phyloP scores from a whole-genome alignment of 2,329 filamentous ascomycete species.

The Teratosphaeria destructans region DNA sequence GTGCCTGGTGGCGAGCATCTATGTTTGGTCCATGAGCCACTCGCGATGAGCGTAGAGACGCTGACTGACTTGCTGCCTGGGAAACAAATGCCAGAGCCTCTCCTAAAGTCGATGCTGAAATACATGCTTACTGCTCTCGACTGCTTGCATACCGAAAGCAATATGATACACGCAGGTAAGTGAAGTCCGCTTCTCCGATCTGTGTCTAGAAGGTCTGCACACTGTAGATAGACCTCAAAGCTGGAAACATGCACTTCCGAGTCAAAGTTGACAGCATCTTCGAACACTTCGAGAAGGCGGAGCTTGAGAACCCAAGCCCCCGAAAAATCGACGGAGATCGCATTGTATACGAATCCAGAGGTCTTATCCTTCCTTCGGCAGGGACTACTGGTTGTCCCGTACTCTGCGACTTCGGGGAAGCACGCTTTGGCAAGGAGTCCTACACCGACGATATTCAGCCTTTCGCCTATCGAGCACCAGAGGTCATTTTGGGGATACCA shows the following conservation, averaged over 20 bases:
- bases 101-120: slow-evolving; percentile 8
- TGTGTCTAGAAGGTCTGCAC: neutral
- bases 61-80: slow-evolving; percentile 26
- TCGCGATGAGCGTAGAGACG: neutral
- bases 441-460: slow-evolving; percentile 2
- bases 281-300: neutral
- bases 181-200: neutral
- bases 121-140: slow-evolving; percentile 2
- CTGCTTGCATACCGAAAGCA: slow-evolving; percentile 3
- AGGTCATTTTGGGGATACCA: neutral
- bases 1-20: slow-evolving; percentile 1
- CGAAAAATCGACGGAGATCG: neutral
- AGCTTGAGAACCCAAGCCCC: neutral
- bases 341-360: neutral
- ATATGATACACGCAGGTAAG: slow-evolving; percentile 17
- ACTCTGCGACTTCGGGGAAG: slow-evolving; percentile 1
- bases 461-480: neutral
- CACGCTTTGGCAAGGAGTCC: neutral
- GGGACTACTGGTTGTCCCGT: neutral
- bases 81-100: slow-evolving; percentile 1
- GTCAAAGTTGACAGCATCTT: neutral
- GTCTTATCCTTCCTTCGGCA: neutral
- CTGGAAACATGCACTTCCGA: slow-evolving; percentile 1
- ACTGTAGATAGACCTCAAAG: neutral
- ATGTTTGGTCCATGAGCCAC: slow-evolving; percentile 3